These are phyloP conservation scores for Auriscalpium vulgare DNA, from an alignment of 768 basidiomycete species.

Conservation along the genomic window DNA sequence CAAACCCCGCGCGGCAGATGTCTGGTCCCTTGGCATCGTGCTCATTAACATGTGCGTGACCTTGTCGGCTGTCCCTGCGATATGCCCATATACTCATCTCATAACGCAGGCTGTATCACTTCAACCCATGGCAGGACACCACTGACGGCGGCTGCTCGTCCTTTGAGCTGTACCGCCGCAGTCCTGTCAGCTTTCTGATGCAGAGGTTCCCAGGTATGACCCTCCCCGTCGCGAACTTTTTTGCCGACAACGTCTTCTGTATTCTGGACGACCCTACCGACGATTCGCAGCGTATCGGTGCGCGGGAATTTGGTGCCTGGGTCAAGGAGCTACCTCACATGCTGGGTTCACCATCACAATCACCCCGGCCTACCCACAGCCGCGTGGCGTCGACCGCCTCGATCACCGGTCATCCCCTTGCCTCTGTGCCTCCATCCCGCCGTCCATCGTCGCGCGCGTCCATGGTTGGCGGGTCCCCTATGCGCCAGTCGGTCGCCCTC, in stretches of 20 bases:
- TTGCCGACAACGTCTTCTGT: constrained; percentile 80
- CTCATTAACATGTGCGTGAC: constrained; percentile 87
- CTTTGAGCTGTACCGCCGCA: constrained; percentile 71
- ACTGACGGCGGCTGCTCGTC: constrained; percentile 71
- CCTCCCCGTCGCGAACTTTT: constrained; percentile 74
- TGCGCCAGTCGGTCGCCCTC: constrained; percentile 45
- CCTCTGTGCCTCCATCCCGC: constrained; percentile 57
- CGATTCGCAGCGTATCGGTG: constrained; percentile 55
- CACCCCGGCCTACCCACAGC: constrained; percentile 33
- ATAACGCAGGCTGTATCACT: constrained; percentile 80
- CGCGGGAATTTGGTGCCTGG: constrained; percentile 84
- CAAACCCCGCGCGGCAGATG: constrained; percentile 89
- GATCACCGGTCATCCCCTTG: constrained; percentile 55
- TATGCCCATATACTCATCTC: neutral
- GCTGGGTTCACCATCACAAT: constrained; percentile 36
- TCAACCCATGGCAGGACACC: constrained; percentile 97
- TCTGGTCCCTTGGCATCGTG: constrained; percentile 98
- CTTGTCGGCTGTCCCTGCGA: neutral
- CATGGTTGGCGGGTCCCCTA: constrained; percentile 33
- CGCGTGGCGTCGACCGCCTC: constrained; percentile 56
- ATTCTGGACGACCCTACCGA: constrained; percentile 61
- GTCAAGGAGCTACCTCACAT: constrained; percentile 71
- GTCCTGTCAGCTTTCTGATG: constrained; percentile 83
- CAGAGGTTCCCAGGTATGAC: constrained; percentile 89
- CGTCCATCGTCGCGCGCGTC: constrained; percentile 65